Evolutionary conservation across 148 eudicot genomes (phyloP), one percentile per base, ranked within the genome.

Genomic region (Polygonum aviculare): DNA sequence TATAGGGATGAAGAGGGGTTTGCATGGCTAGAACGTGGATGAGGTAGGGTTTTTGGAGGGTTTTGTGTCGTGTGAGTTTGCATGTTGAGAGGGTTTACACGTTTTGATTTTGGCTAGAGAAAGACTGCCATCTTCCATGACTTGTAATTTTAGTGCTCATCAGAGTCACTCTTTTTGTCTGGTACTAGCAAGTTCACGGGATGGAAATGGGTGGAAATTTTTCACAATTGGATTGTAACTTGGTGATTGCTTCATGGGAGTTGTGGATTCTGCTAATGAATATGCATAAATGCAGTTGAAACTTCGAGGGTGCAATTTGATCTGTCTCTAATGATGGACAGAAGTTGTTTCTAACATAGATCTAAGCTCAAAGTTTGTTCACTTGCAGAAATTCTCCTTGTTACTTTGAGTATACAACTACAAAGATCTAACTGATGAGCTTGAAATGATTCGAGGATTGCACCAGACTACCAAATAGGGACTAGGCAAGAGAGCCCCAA

Each of bases 11-110:
- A 35, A 19, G 21, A 39, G 49, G 45, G 12, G 1, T 39, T 72
- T 76, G 79, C 79, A 77, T 76, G 82, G 18, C 18, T 59, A 73
- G 47, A 76, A 80, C 82, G 82, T 76, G 82, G 73, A 60, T 41
- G 50, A 8, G 36, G 49, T 31, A 4, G 26, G 74, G 22, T 0
- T 7, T 74, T 79, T 44, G 36, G 65, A 14, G 19, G 45, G n/a
- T 41, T 36, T 8, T 4, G 45, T 76, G 76, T 72, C 76, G 79
- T 80, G 82, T 73, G 51, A 22, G 49, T n/a, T 1, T 80, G 76
- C 82, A 80, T 76, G 82, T 45, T 33, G 52, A 36, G 11, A 76
- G 72, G 70, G 73, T 45, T 59, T 59, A 76, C 82, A 80, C 82
- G 82, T 79, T 44, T 0, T 44, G 47, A 1, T 44, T 44, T 7